Conservation (phyloP, 2,329 filamentous ascomycete genomes). For the Seiridium cupressi region DNA sequence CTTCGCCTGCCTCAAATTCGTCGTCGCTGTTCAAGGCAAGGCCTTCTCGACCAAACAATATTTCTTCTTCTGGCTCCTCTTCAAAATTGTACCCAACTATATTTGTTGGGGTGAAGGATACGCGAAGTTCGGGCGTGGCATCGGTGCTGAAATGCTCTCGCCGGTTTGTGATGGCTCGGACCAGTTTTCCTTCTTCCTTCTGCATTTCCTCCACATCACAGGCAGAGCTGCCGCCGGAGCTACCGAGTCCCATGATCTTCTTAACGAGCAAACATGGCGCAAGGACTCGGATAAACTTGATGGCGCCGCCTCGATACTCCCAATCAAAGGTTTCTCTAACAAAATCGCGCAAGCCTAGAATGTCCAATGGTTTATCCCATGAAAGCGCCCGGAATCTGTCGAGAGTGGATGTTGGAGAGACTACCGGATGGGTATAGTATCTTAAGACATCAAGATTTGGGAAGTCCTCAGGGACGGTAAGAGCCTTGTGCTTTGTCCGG, state of each 20-base stretch:
- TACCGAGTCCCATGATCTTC: slow-evolving; percentile 46
- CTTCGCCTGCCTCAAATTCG: slow-evolving; percentile 47
- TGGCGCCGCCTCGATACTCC: slow-evolving; percentile 73
- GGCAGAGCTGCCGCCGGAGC: slow-evolving; percentile 22
- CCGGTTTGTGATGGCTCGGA: slow-evolving; percentile 66
- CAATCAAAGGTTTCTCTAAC: slow-evolving; percentile 82
- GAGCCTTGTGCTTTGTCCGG: slow-evolving; percentile 67
- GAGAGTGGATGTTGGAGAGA: slow-evolving; percentile 63
- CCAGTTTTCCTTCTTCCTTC: slow-evolving; percentile 48
- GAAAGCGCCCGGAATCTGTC: slow-evolving; percentile 51
- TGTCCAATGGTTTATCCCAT: slow-evolving; percentile 65
- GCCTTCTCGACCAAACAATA: slow-evolving; percentile 48
- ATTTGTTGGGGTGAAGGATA: slow-evolving; percentile 73
- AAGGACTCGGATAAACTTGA: slow-evolving; percentile 80
- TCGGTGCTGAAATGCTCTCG: slow-evolving; percentile 74
- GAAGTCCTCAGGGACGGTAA: slow-evolving; percentile 77
- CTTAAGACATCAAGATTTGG: slow-evolving; percentile 76
- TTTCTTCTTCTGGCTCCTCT: slow-evolving; percentile 64
- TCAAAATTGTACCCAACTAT: slow-evolving; percentile 77
- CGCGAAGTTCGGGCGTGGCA: slow-evolving; percentile 70
- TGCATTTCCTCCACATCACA: slow-evolving; percentile 33
- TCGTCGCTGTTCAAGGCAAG: slow-evolving; percentile 66
- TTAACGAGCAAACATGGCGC: slow-evolving; percentile 72
- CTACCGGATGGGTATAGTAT: slow-evolving; percentile 85
- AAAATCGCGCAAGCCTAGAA: slow-evolving; percentile 69